phyloP scores from a whole-genome alignment of 257 asterid genomes.

The Primulina eburnea region DNA sequence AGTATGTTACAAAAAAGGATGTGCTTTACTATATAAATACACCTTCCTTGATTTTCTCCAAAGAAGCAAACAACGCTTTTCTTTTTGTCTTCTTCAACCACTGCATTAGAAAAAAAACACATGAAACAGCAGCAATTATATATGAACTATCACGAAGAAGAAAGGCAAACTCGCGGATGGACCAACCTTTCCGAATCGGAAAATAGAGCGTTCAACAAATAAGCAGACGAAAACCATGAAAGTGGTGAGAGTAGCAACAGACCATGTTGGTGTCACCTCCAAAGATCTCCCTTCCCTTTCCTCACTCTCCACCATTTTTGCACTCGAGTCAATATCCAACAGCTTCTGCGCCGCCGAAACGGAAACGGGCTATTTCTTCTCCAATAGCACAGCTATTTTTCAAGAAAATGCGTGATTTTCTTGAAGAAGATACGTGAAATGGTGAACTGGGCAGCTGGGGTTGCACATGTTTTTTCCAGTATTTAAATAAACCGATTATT shows the following conservation, averaged over 20 bases:
- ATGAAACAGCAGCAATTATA: neutral
- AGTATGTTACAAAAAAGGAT: neutral
- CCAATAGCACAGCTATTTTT: neutral
- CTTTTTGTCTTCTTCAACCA: slow-evolving; percentile 89
- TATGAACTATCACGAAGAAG: neutral
- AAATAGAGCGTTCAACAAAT: slow-evolving; percentile 74
- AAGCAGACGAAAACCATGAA: slow-evolving; percentile 48
- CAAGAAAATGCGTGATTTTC: slow-evolving; percentile 5
- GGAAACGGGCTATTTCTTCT: neutral
- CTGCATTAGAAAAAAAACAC: slow-evolving; percentile 29
- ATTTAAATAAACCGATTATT: neutral
- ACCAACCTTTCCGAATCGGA: slow-evolving; percentile 78
- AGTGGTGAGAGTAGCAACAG: slow-evolving; percentile 90
- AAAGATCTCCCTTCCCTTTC: slow-evolving; percentile 77
- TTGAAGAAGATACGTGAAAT: neutral
- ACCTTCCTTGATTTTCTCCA: slow-evolving; percentile 90
- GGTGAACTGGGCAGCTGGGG: neutral
- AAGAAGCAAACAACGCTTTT: slow-evolving; percentile 76
- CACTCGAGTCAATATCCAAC: neutral
- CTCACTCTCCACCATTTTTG: slow-evolving; percentile 42
- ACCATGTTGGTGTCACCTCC: slow-evolving; percentile 91
- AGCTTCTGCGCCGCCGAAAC: neutral
- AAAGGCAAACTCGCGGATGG: neutral
- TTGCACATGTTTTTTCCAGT: neutral
- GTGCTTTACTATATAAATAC: neutral